Evolutionary conservation across 2,329 filamentous ascomycete species (phyloP).

Genomic region (Trichoderma guizhouense): DNA sequence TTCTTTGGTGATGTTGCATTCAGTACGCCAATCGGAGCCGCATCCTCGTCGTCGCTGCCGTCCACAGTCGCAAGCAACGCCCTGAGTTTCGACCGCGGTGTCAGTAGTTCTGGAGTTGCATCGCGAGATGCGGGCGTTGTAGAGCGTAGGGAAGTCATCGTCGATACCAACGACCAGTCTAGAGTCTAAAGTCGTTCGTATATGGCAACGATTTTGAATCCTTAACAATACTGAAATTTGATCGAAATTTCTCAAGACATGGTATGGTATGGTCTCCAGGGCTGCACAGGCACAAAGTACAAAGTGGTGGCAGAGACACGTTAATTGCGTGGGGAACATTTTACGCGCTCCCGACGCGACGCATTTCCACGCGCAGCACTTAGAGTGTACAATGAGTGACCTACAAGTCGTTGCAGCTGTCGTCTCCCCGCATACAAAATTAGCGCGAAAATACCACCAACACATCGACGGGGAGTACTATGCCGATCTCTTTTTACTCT

Average conservation of each 20-base stretch:
- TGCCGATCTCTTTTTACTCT: background rate
- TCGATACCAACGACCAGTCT: conserved; percentile 15
- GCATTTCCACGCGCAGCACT: conserved; percentile 23
- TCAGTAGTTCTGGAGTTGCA: conserved; percentile 42
- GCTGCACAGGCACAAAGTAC: background rate
- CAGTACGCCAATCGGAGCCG: conserved; percentile 15
- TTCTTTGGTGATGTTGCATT: conserved; percentile 14
- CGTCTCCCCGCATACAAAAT: background rate
- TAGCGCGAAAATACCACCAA: background rate
- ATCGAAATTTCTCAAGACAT: conserved; percentile 5
- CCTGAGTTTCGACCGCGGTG: conserved; percentile 54
- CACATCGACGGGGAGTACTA: background rate
- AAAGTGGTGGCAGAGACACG: conserved; percentile 14
- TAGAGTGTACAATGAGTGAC: background rate
- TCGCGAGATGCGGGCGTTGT: conserved; percentile 43
- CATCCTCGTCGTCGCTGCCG: conserved; percentile 47
- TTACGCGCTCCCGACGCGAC: conserved; percentile 31
- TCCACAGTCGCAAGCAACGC: conserved; percentile 51
- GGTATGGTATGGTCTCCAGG: background rate
- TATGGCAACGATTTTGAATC: background rate
- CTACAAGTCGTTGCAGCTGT: background rate
- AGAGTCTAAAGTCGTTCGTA: background rate
- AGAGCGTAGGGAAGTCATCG: conserved; percentile 49
- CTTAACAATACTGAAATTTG: background rate
- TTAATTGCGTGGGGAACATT: conserved; percentile 28